These are phyloP conservation scores for Mortierella sp. DNA, from an alignment of 371 early-diverging fungal species.

Conservation along the genomic window DNA sequence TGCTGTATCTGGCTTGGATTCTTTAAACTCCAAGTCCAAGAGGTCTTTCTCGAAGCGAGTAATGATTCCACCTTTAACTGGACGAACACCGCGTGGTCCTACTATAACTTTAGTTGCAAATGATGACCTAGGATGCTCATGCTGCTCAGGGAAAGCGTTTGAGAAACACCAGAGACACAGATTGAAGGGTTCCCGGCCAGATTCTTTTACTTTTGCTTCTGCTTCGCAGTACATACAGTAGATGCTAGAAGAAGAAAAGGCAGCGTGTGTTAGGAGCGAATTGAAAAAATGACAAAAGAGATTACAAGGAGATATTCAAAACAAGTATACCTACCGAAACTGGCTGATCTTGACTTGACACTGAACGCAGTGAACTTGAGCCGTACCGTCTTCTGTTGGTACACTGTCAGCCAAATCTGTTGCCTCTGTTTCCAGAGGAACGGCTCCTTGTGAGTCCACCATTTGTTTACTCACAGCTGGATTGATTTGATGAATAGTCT, in stretches of 20 bases:
- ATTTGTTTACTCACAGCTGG: not conserved
- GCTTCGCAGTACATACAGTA: constrained; percentile 89
- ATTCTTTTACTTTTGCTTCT: constrained; percentile 61
- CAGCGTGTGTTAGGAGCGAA: not conserved
- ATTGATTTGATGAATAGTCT: not conserved
- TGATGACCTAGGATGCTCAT: constrained; percentile 81
- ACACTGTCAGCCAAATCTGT: not conserved
- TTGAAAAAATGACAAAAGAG: not conserved
- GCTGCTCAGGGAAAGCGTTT: constrained; percentile 77
- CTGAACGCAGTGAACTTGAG: constrained; percentile 38
- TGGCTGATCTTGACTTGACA: constrained; percentile 52
- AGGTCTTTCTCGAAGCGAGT: constrained; percentile 74
- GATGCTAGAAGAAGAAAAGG: constrained; percentile 70
- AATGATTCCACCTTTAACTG: constrained; percentile 70
- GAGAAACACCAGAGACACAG: constrained; percentile 75
- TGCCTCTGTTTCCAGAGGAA: not conserved
- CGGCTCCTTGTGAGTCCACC: not conserved
- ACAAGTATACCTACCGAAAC: constrained; percentile 58
- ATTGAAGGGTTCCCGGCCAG: constrained; percentile 32
- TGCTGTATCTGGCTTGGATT: constrained; percentile 1
- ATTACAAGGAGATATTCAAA: not conserved
- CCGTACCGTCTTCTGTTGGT: constrained; percentile 15
- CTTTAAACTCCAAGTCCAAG: constrained; percentile 59
- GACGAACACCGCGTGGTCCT: constrained; percentile 61
- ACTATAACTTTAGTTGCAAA: constrained; percentile 83